These are phyloP conservation scores for Tricholoma furcatifolium DNA, from an alignment of 768 basidiomycete genomes.

Conservation along the genomic window DNA sequence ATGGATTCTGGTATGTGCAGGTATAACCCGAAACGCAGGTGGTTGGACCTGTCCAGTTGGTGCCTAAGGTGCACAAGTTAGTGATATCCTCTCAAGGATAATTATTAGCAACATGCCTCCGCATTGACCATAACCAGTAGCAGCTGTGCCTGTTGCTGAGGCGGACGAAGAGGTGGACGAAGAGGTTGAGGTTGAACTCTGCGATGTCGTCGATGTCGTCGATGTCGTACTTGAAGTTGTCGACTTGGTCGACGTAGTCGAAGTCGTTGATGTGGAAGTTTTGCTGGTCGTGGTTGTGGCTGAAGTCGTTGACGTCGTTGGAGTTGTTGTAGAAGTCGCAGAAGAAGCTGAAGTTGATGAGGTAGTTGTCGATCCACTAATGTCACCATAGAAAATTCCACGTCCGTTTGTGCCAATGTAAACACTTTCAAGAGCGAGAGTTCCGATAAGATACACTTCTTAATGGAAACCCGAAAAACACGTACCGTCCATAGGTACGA, in stretches of 20 bases:
- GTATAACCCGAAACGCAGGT: constrained; percentile 35
- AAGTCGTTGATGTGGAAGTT: constrained; percentile 18
- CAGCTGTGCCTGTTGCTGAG: constrained; percentile 26
- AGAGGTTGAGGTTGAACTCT: constrained; percentile 17
- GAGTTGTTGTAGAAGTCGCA: constrained; percentile 15
- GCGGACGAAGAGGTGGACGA: constrained; percentile 23
- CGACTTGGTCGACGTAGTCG: constrained; percentile 16
- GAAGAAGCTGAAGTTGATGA: constrained; percentile 20
- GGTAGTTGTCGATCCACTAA: constrained; percentile 25
- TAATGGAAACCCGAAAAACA: neutral
- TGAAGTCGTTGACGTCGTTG: constrained; percentile 18
- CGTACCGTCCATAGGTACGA: constrained; percentile 51
- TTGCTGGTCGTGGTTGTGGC: constrained; percentile 16
- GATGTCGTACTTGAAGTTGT: constrained; percentile 20
- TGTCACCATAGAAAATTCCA: constrained; percentile 53
- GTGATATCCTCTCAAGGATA: neutral
- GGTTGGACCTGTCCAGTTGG: constrained; percentile 42
- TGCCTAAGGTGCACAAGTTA: constrained; percentile 15
- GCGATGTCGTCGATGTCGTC: constrained; percentile 17
- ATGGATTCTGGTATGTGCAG: constrained; percentile 37
- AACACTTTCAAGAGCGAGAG: constrained; percentile 46
- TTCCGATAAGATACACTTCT: neutral
- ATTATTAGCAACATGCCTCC: constrained; percentile 28
- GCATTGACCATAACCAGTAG: constrained; percentile 39
- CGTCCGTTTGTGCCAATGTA: constrained; percentile 64